A percentile compares a stretch with the other conserved stretches of the same genome.
Conservation (phyloP, 345 rosid genomes). For the Psidium guajava region DNA sequence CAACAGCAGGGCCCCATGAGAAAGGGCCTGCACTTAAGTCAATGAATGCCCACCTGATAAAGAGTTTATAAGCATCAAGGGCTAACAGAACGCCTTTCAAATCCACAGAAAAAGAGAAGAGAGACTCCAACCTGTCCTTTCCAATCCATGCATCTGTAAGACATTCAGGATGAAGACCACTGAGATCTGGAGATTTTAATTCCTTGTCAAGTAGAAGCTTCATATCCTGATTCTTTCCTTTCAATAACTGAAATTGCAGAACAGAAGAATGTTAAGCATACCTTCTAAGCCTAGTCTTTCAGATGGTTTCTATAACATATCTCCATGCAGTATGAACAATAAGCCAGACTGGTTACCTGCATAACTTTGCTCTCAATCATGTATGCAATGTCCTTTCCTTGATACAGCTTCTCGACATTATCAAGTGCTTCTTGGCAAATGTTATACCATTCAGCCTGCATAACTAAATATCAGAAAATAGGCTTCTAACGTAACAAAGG, state of each 20-base stretch:
- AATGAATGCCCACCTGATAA: slow-evolving; percentile 87
- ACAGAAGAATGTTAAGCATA: slow-evolving; percentile 1
- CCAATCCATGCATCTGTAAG: slow-evolving; percentile 97
- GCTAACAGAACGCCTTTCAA: neutral
- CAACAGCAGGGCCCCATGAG: slow-evolving; percentile 99
- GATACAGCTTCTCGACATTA: slow-evolving; percentile 53
- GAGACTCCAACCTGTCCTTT: slow-evolving; percentile 59
- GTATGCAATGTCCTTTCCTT: slow-evolving; percentile 59
- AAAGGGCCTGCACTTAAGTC: slow-evolving; percentile 95
- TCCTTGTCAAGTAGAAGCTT: slow-evolving; percentile 52
- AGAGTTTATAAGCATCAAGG: neutral
- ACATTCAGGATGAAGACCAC: slow-evolving; percentile 67
- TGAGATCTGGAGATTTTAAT: slow-evolving; percentile 61
- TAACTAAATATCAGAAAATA: neutral
- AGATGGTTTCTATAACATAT: neutral
- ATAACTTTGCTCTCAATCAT: slow-evolving; percentile 60
- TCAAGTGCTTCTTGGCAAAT: slow-evolving; percentile 60
- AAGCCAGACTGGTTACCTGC: slow-evolving; percentile 39
- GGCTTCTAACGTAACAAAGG: neutral
- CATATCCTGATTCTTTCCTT: slow-evolving; percentile 62
- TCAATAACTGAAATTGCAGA: slow-evolving; percentile 33
- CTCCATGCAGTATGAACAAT: neutral
- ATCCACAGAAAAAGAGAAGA: slow-evolving; percentile 13
- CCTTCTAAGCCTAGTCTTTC: neutral
- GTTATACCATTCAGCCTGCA: slow-evolving; percentile 83